Conservation (phyloP, 192 early-diverging fungal genomes). For the Jimgerdemannia flammicorona region DNA sequence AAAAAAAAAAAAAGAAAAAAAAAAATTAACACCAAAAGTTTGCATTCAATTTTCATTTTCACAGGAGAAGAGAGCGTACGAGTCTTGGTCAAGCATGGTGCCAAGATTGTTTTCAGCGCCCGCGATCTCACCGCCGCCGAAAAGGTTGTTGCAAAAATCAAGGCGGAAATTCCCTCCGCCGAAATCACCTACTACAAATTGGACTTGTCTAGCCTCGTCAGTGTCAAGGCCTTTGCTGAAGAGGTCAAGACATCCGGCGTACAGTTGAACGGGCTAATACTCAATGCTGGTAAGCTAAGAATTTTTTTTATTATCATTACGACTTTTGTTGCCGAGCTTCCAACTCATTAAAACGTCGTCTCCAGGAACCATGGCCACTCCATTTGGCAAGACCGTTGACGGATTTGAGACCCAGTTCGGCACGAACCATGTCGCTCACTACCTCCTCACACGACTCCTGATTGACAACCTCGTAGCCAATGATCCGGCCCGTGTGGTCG, state of each 20-base stretch:
- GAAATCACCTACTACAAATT: background rate
- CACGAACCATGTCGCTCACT: constrained; percentile 42
- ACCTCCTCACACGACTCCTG: too few species aligned
- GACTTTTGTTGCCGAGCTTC: background rate
- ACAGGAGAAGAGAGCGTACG: too few species aligned
- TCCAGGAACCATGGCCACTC: constrained; percentile 30
- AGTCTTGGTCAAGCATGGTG: background rate
- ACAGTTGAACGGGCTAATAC: constrained; percentile 5
- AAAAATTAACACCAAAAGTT: background rate
- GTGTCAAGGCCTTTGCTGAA: background rate
- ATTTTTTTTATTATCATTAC: constrained; percentile 14
- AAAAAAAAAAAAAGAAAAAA: too few species aligned
- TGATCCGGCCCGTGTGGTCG: too few species aligned
- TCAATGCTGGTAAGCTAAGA: constrained; percentile 35
- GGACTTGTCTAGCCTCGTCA: constrained; percentile 11
- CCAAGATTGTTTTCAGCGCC: constrained; percentile 5
- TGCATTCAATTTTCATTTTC: background rate
- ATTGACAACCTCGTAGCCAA: too few species aligned
- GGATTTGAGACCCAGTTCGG: constrained; percentile 57
- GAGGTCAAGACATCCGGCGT: constrained; percentile 9
- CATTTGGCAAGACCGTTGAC: constrained; percentile 45
- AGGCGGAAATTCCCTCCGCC: constrained; percentile 1
- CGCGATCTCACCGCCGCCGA: constrained; percentile 1
- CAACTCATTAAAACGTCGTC: too few species aligned
- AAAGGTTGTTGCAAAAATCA: constrained; percentile 6